phyloP scores from a whole-genome alignment of 2,329 filamentous ascomycete species.

The Paecilomyces sp. region DNA sequence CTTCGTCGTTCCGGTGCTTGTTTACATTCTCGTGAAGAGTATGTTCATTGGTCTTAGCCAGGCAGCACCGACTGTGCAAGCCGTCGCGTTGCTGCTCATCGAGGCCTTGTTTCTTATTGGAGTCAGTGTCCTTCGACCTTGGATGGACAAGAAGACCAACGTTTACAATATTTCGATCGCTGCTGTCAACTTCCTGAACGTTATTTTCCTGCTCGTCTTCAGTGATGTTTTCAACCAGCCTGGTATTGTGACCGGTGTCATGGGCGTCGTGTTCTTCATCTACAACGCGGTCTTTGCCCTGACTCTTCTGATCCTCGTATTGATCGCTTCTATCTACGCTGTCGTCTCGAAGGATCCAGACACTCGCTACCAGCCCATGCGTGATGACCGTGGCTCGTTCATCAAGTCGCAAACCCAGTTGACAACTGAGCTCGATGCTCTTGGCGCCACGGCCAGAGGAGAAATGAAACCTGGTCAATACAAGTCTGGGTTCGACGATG shows the following conservation, averaged over 20 bases:
- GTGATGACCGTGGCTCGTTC: conserved; percentile 90
- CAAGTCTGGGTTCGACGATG: conserved; percentile 62
- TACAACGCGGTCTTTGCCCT: conserved; percentile 78
- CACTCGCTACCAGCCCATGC: conserved; percentile 91
- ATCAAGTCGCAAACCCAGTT: conserved; percentile 92
- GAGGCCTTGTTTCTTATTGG: conserved; percentile 72
- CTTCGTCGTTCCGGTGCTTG: conserved; percentile 74
- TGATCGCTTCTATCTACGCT: conserved; percentile 69
- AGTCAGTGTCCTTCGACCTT: conserved; percentile 75
- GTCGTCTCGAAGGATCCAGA: conserved; percentile 92
- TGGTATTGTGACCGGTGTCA: conserved; percentile 72
- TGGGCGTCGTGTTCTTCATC: conserved; percentile 85
- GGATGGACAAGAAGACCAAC: conserved; percentile 99
- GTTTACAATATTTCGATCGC: conserved; percentile 92
- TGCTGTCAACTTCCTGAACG: conserved; percentile 82
- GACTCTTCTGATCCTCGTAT: conserved; percentile 73
- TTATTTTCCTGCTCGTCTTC: conserved; percentile 83
- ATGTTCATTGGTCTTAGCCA: conserved; percentile 84
- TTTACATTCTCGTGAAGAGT: conserved; percentile 77
- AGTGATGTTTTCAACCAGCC: conserved; percentile 80
- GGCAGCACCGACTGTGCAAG: conserved; percentile 62
- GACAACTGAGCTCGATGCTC: conserved; percentile 79
- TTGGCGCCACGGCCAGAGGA: conserved; percentile 81
- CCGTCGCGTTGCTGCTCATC: conserved; percentile 73
- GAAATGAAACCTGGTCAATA: conserved; percentile 59